Conservation (phyloP, 371 early-diverging fungal species). For the Entomophthora muscae region DNA sequence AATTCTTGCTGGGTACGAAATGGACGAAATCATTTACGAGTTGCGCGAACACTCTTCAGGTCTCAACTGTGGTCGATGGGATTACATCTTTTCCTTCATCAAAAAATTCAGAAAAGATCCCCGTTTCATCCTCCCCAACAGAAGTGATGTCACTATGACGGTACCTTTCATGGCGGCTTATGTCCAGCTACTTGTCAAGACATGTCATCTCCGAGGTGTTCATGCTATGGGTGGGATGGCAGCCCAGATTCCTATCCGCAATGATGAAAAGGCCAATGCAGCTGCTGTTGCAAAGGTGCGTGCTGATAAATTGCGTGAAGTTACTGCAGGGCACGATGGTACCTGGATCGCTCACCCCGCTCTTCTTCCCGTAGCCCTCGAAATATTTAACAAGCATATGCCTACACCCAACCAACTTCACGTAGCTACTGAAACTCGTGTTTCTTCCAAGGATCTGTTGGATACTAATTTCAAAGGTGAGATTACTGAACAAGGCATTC, state of each 20-base stretch:
- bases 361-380: constrained; percentile 69
- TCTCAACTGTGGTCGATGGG: constrained; percentile 96
- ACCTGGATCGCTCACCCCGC: constrained; percentile 98
- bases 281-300: constrained; percentile 84
- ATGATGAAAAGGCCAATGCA: constrained; percentile 65
- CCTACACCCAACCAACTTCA: constrained; percentile 88
- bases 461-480: constrained; percentile 51
- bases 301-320: constrained; percentile 86
- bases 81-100: constrained; percentile 93
- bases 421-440: constrained; percentile 72
- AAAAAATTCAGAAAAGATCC: constrained; percentile 83
- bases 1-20: constrained; percentile 88
- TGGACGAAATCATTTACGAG: constrained; percentile 97
- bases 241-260: constrained; percentile 93
- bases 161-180: constrained; percentile 93
- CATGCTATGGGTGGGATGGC: constrained; percentile 99
- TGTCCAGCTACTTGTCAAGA: constrained; percentile 83
- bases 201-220: constrained; percentile 90
- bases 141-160: constrained; percentile 78
- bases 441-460: constrained; percentile 65
- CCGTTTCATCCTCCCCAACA: constrained; percentile 72
- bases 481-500: constrained; percentile 79
- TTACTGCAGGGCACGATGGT: constrained; percentile 84
- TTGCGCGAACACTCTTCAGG: constrained; percentile 89
- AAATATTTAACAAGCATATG: constrained; percentile 86